Evolutionary conservation across 805 yeast genomes (phyloP), one percentile per base, ranked within the genome.

Genomic region (Kazachstania viticola): DNA sequence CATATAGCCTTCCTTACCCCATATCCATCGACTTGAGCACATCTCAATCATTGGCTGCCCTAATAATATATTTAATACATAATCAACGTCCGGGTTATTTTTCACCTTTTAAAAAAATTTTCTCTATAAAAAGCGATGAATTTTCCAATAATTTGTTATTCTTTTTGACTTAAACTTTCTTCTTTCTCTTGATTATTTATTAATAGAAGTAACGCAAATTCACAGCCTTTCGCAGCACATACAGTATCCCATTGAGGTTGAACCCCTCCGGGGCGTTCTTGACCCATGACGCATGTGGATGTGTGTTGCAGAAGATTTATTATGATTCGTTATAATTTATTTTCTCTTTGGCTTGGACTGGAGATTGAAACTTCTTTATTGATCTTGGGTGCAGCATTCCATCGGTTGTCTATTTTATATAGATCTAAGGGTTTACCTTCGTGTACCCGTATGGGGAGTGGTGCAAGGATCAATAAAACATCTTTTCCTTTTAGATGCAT

Each of bases 321-420:
- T 30, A 17, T 33, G 32, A 25, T 36, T 34, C 30, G 32, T 42
- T 23, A 29, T 27, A 25, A 17, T 47, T 12, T 21, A 26, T 32
- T 34, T 31, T 27, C 30, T 30, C 33, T 28, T 46, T 24, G 14
- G 60, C 61, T 55, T 67, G 76, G 68, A 63, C 77, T 71, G 79
- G 73, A 74, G 79, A 74, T 44, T 38, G 67, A 62, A 45, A 24
- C 16, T 34, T 58, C 26, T 48, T 56, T 52, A 69, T 61, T 59
- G 71, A 65, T 74, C 81, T 74, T 67, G 81, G 81, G 81, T 74
- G 80, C 80, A 70, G 74, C 71, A 64, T 57, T 62, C 65, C 77
- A 70, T 71, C 62, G 42, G 62, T 71, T 56, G 58, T 54, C 57
- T 51, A 48, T 51, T 59, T 52, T 48, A 52, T 47, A 47, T 64